Percentiles rank a stretch among this genome's conserved stretches.
Evolutionary conservation across 2,329 filamentous ascomycete genomes (phyloP).

Genomic region (Aspergillus aculeatinus): DNA sequence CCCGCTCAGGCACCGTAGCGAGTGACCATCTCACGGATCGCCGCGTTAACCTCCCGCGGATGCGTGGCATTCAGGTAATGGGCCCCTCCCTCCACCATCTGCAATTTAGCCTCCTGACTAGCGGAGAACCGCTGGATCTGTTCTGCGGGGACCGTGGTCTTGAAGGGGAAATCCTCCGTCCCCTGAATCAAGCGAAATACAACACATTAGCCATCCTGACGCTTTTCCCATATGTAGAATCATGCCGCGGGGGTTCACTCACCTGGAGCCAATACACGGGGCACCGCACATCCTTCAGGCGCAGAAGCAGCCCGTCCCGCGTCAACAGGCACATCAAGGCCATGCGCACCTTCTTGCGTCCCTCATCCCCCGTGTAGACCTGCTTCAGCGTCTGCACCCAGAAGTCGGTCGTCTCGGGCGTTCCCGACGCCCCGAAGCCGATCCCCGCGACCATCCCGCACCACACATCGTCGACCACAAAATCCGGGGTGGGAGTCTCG

Average conservation of each 20-base stretch:
- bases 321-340: constrained; percentile 51
- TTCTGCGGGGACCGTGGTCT: constrained; percentile 26
- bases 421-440: constrained; percentile 47
- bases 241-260: constrained; percentile 13
- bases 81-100: constrained; percentile 47
- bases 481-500: constrained; percentile 40
- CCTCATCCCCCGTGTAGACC: constrained; percentile 52
- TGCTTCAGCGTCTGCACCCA: constrained; percentile 48
- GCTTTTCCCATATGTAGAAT: background rate
- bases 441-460: constrained; percentile 48
- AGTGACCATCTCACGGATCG: constrained; percentile 26
- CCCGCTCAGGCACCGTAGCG: constrained; percentile 19
- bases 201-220: background rate
- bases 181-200: constrained; percentile 7
- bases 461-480: constrained; percentile 44
- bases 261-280: constrained; percentile 54
- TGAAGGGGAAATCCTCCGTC: constrained; percentile 19
- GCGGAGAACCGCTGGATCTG: constrained; percentile 52
- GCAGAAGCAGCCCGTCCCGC: constrained; percentile 48
- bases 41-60: constrained; percentile 44
- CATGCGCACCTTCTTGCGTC: constrained; percentile 49
- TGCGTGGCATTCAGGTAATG: constrained; percentile 53
- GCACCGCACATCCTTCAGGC: constrained; percentile 50
- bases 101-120: constrained; percentile 44
- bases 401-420: constrained; percentile 39